Base-by-base conservation (phyloP, 2,329 filamentous ascomycete genomes). In the Colletotrichum liaoningense region DNA sequence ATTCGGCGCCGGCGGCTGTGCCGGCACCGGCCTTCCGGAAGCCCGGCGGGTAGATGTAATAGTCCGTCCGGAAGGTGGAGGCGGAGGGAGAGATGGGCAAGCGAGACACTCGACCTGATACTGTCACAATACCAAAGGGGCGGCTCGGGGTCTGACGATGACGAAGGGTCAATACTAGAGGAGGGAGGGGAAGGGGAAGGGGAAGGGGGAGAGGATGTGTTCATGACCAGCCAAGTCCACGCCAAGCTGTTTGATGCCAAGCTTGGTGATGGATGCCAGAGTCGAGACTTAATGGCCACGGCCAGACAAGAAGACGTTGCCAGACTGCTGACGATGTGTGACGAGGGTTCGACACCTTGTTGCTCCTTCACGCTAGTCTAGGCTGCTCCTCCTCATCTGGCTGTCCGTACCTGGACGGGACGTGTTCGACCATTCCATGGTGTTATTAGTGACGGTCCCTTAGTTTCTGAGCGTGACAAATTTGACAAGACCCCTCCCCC, bases 1-100 rank as follows among this genome's bases (percentile, higher is more conserved):
- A 54, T 68, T 69, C 69, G 65, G 65, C 69, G 69, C 58, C 64
- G 69, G 69, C 69, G 58, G 64, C 64, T 68, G 64, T 46, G 38
- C 49, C 57, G 64, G 49, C 69, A 67, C 8, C 63, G 26, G 56
- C 30, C 56, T 63, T 14, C 63, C 26, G 56, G 69, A 52, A 63
- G 26, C 24, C 35, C 57, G 69, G 64, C 64, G 57, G 64, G 57
- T 57, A 72, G 64, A 46, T 28, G 4, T 12, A 57, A 26, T 12
- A 68, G 69, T 63, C 69, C 69, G 64, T 69, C 69, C 69, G 64
- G 38, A 54, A 30, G 30, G 52, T 71, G 63, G 68, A 59, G 54
- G 30, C 46, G 33, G 62, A 54, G 38, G 38, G 7, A 30, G 24
- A 60, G 49, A 38, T 28, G 33, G 46, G 33, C n/a, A 62, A 33